Conservation (phyloP, 208 protist genomes). For the Leishmania aethiopica region DNA sequence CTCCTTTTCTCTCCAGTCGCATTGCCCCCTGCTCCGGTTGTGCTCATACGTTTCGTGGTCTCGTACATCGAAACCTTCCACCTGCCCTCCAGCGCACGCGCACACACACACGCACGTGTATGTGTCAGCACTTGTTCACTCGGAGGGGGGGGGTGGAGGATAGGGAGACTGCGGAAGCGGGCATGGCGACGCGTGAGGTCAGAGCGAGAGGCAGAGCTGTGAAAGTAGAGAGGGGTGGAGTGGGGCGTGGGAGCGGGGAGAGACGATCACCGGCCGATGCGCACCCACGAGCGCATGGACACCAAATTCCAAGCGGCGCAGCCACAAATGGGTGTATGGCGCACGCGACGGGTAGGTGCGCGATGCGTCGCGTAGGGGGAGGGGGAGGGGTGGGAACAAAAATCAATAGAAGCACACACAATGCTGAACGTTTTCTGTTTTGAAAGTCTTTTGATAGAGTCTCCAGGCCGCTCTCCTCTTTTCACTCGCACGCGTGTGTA, state of each 20-base stretch:
- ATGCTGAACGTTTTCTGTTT: constrained; percentile 1
- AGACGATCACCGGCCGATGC: background rate
- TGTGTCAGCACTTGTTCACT: background rate
- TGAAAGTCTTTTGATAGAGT: background rate
- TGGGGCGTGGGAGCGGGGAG: background rate
- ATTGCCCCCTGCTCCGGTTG: background rate
- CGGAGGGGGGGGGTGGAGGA: background rate
- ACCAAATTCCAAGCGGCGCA: background rate
- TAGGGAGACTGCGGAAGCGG: background rate
- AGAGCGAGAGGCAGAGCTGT: background rate
- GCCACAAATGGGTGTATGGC: background rate
- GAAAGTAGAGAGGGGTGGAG: background rate
- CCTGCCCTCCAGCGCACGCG: background rate
- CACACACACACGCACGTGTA: background rate
- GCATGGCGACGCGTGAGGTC: background rate
- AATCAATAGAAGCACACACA: no score
- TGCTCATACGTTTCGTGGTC: background rate
- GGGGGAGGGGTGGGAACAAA: background rate
- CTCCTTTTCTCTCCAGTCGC: background rate
- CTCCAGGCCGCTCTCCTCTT: background rate
- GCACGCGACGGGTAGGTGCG: background rate
- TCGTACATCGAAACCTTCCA: background rate
- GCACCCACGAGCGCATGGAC: background rate
- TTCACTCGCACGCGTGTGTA: background rate
- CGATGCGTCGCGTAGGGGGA: no score